These are phyloP conservation scores for Cryphonectria nitschkei DNA, from an alignment of 2,329 filamentous ascomycete species.

Conservation along the genomic window DNA sequence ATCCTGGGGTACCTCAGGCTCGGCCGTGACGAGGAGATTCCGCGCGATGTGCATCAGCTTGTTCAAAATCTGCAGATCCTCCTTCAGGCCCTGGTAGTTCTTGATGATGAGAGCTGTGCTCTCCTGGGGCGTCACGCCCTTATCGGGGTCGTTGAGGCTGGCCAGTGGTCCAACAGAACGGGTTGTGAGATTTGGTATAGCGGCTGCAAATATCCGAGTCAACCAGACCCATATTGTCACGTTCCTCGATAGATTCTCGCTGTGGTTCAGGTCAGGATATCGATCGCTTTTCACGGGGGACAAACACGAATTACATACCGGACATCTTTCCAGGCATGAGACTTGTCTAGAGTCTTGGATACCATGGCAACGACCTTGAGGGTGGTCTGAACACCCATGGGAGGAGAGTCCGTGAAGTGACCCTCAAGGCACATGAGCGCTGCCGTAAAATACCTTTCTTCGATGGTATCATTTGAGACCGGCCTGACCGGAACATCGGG, in stretches of 20 bases:
- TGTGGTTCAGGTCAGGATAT: slow-evolving; percentile 35
- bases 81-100: slow-evolving; percentile 63
- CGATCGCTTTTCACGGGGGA: background rate
- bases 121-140: slow-evolving; percentile 62
- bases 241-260: slow-evolving; percentile 64
- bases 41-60: slow-evolving; percentile 69
- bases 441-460: slow-evolving; percentile 65
- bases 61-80: slow-evolving; percentile 66
- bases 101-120: slow-evolving; percentile 65
- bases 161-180: slow-evolving; percentile 62
- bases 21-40: slow-evolving; percentile 66
- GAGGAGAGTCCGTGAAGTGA: slow-evolving; percentile 60
- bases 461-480: slow-evolving; percentile 53
- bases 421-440: slow-evolving; percentile 65
- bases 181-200: slow-evolving; percentile 62
- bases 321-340: slow-evolving; percentile 62
- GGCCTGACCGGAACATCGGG: slow-evolving; percentile 30
- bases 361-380: slow-evolving; percentile 61
- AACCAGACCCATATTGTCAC: slow-evolving; percentile 69
- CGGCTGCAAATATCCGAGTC: slow-evolving; percentile 62
- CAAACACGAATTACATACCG: slow-evolving; percentile 46
- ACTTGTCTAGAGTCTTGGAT: slow-evolving; percentile 65
- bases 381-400: slow-evolving; percentile 61
- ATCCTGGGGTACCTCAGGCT: slow-evolving; percentile 68
- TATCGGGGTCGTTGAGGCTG: slow-evolving; percentile 57